These are phyloP conservation scores for Solanum tarapatanum DNA, from an alignment of 257 asterid genomes.

Conservation along the genomic window DNA sequence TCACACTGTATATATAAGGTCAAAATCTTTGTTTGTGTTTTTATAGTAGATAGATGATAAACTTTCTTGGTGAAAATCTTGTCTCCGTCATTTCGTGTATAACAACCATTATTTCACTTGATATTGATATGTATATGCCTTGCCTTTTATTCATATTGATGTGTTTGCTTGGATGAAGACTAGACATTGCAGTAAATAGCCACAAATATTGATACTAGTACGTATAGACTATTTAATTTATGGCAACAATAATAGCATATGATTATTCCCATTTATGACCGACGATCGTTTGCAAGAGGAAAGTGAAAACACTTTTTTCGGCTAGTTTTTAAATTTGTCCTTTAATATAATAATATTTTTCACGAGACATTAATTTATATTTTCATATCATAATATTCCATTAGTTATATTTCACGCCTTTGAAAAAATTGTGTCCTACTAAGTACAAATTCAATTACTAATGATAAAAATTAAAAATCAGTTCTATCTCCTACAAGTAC, in stretches of 20 bases:
- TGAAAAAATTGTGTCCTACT: not conserved
- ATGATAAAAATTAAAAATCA: not conserved
- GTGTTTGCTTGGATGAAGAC: not conserved
- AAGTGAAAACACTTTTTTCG: not conserved
- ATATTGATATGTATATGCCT: not conserved
- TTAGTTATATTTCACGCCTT: not conserved
- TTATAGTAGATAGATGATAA: not conserved
- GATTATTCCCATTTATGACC: not conserved
- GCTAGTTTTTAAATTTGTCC: not conserved
- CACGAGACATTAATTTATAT: not conserved
- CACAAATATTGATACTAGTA: not conserved
- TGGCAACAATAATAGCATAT: not conserved
- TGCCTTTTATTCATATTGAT: not conserved
- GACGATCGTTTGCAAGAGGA: not conserved
- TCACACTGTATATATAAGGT: not conserved
- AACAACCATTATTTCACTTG: not conserved
- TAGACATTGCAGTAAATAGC: not conserved
- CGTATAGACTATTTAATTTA: not conserved
- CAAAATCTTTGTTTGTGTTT: not conserved
- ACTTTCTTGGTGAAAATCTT: not conserved
- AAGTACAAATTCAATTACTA: not conserved
- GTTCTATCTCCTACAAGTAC: not conserved
- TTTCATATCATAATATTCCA: not conserved
- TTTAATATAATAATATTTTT: no score
- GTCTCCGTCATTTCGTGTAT: fast-evolving